Evolutionary conservation across 108 stramenopile species (phyloP), one percentile per base, ranked within the genome.

Genomic region (Poteriospumella lacustris): DNA sequence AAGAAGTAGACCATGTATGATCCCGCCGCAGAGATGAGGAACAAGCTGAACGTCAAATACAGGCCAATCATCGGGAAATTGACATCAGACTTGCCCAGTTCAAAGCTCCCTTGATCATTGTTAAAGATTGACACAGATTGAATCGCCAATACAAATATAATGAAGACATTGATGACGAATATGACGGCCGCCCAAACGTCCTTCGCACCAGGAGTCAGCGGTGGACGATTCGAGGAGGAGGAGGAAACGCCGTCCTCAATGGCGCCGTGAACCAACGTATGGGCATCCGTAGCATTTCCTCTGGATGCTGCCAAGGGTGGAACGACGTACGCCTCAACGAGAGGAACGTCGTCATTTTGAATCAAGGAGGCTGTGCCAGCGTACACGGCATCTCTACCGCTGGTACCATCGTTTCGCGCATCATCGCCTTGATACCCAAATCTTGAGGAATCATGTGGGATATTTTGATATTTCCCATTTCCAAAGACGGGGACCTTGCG

Each of bases 101-200:
- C 39, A 26, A n/a, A 43, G 3, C 33, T 40, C 43, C 34, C 26
- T n/a, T 39, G 0, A 1, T 33, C 69, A 43, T 29, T 41, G 28
- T 68, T 39, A 24, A 64, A 5, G 31, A 31, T 12, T 26, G 36
- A 19, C 33, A 64, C 60, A 5, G 9, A 26, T 5, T 24, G 36
- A 64, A 12, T 5, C 60, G 60, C 15, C 15, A 31, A 3, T 31
- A 24, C 31, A 5, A 64, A 5, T 5, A 81, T 75, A 52, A 76
- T 31, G 59, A 42, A 58, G 12, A 81, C 1, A 29, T 81, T 68
- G 33, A 62, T 39, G 33, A 72, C 29, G 59, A 81, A 81, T 0
- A 81, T 15, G 43, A 81, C 34, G 2, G 80, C 80, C 40, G 58
- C 52, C 39, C 60, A 47, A n/a, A 64, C 76, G 43, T 81, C 80